phyloP scores from a whole-genome alignment of 768 basidiomycete species.

The Boletus patriciae region DNA sequence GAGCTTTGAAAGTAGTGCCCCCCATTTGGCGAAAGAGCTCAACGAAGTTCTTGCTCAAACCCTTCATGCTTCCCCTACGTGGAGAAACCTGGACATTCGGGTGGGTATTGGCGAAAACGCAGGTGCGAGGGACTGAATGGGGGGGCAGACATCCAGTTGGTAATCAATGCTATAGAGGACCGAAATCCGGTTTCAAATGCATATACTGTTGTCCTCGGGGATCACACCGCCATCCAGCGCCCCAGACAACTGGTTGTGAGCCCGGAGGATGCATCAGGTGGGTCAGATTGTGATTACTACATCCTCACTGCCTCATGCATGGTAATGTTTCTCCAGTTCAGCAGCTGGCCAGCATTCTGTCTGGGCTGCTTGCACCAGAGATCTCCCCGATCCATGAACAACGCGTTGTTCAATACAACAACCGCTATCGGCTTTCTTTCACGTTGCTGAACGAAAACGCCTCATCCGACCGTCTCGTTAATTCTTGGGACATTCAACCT shows the following conservation, averaged over 20 bases:
- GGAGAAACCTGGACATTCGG: constrained; percentile 46
- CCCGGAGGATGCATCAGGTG: constrained; percentile 31
- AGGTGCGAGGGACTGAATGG: constrained; percentile 35
- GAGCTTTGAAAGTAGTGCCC: constrained; percentile 15
- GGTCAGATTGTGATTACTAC: constrained; percentile 9
- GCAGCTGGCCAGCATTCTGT: constrained; percentile 41
- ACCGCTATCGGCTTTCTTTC: constrained; percentile 85
- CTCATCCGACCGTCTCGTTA: constrained; percentile 54
- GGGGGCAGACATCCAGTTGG: not conserved
- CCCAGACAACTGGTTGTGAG: constrained; percentile 22
- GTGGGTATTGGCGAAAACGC: constrained; percentile 27
- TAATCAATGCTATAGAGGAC: constrained; percentile 17
- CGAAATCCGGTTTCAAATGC: constrained; percentile 6
- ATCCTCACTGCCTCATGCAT: constrained; percentile 11
- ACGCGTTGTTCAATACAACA: constrained; percentile 71
- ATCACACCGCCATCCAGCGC: constrained; percentile 22
- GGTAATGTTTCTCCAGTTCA: constrained; percentile 28
- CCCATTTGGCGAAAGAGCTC: constrained; percentile 30
- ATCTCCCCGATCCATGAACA: constrained; percentile 51
- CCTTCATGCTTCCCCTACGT: constrained; percentile 28
- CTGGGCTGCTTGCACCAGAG: constrained; percentile 41
- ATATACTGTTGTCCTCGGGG: constrained; percentile 28
- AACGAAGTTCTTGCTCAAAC: constrained; percentile 20
- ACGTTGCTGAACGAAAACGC: constrained; percentile 91
- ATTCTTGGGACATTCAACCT: constrained; percentile 70